Evolutionary conservation across 1,139 yeast genomes (phyloP), one percentile per base, ranked within the genome.

Genomic region (Lodderomyces pseudojiufengensis): DNA sequence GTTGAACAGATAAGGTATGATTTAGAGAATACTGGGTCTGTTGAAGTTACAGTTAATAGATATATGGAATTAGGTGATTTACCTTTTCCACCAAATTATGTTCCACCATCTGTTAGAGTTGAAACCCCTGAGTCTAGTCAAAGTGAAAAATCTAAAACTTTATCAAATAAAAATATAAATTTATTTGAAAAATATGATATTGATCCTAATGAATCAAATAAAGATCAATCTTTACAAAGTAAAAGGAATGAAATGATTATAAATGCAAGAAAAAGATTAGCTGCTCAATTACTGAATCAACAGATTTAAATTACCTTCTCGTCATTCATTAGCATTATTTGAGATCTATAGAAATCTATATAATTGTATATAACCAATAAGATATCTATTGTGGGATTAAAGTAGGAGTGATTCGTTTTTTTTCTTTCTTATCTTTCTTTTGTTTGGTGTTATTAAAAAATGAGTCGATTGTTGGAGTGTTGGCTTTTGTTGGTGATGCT

Each of bases 1-100:
- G 71, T 62, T 7, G 84, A 74, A n/a, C 95, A 85, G 55, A 86
- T 90, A 42, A 65, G 76, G 41, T 63, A 68, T 42, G 86, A 79
- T 50, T 62, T 76, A 46, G 76, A 78, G 50, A 69, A 77, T 40
- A 75, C 94, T 0, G 95, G 95, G 1, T 80, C 84, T 5, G 90
- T 90, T 1, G 92, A 86, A 55, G 72, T 61, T 9, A 88, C 97
- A 0, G 79, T 88, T 14, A 86, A 87, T 39, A 69, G 80, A 36
- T 81, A 70, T 43, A 64, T 87, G 62, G 73, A 76, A 35, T 73
- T 72, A 27, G 88, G 87, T 3, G 61, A 66, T 4, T 70, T 85
- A 40, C 92, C 94, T 10, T 65, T 63, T 41, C 85, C 92, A 5
- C 84, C 86, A n/a, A 73, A 68, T 2, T 59, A 59, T 21, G 42